Percentiles rank a stretch among this genome's conserved stretches.
Conservation (phyloP, 2,329 filamentous ascomycete genomes). For the Dothideomycetes sp. region DNA sequence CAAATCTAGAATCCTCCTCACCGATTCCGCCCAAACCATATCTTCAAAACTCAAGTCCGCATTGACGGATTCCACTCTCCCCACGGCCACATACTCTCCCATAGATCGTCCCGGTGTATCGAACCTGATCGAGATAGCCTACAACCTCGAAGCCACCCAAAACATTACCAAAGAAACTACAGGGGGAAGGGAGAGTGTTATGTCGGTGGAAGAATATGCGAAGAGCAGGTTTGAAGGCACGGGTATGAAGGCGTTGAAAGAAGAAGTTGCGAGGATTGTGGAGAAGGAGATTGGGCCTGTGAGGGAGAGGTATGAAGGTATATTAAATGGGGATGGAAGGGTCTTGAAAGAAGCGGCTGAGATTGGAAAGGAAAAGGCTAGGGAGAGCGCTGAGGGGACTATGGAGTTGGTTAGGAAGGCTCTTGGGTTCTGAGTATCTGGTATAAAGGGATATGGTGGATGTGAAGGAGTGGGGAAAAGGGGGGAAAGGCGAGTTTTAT, state of each 20-base stretch:
- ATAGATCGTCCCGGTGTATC: slow-evolving; percentile 66
- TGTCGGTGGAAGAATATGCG: slow-evolving; percentile 38
- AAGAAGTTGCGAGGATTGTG: slow-evolving; percentile 51
- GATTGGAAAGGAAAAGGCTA: slow-evolving; percentile 53
- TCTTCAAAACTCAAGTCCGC: slow-evolving; percentile 60
- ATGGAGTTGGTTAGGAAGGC: slow-evolving; percentile 38
- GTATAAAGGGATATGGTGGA: no score
- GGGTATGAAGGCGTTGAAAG: slow-evolving; percentile 54
- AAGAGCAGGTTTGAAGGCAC: slow-evolving; percentile 31
- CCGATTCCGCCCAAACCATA: slow-evolving; percentile 58
- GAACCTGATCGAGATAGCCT: slow-evolving; percentile 76
- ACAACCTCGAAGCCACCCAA: slow-evolving; percentile 49
- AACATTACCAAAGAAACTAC: slow-evolving; percentile 31
- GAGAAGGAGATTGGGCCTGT: slow-evolving; percentile 45
- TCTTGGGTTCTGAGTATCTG: slow-evolving; percentile 34
- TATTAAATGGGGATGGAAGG: slow-evolving; percentile 41
- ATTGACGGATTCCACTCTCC: slow-evolving; percentile 65
- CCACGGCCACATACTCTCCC: slow-evolving; percentile 64
- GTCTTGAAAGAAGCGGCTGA: slow-evolving; percentile 50
- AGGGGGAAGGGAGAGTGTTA: no score
- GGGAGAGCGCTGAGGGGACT: slow-evolving; percentile 46
- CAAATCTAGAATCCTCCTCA: slow-evolving; percentile 73
- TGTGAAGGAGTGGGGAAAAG: no score
- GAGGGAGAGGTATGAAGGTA: slow-evolving; percentile 46
- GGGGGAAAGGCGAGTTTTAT: no score